A percentile compares a stretch with the other conserved stretches of the same genome.
These are phyloP conservation scores for Podaxis mareebaensis DNA, from an alignment of 768 basidiomycete species.

Conservation along the genomic window DNA sequence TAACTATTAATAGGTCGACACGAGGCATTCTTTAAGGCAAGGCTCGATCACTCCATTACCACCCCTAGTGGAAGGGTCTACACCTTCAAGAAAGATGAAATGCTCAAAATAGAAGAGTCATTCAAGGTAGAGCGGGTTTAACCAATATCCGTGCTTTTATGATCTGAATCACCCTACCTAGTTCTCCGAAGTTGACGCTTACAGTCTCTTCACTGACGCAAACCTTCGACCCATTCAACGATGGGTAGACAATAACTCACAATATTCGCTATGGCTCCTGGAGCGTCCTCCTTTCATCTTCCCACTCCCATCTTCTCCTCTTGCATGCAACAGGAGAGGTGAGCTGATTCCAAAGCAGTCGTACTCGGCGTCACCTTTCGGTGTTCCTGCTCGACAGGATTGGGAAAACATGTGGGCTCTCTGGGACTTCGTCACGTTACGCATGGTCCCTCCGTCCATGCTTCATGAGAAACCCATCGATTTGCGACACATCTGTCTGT, in stretches of 20 bases:
- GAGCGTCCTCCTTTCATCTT: constrained; percentile 85
- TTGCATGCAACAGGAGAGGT: constrained; percentile 19
- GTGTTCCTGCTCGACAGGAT: constrained; percentile 71
- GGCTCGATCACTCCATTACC: constrained; percentile 53
- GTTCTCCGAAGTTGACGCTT: constrained; percentile 79
- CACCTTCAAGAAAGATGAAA: constrained; percentile 71
- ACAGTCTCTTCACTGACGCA: constrained; percentile 67
- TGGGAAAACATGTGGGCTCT: constrained; percentile 85
- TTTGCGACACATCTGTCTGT: constrained; percentile 93
- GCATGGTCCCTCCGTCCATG: constrained; percentile 88
- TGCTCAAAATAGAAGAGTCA: constrained; percentile 84
- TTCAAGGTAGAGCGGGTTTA: constrained; percentile 61
- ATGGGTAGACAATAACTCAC: constrained; percentile 74
- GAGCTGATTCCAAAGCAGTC: constrained; percentile 3
- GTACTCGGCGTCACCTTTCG: constrained; percentile 46
- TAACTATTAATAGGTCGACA: constrained; percentile 60
- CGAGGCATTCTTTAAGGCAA: constrained; percentile 81
- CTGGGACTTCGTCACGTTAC: constrained; percentile 84
- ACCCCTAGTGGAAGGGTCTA: constrained; percentile 46
- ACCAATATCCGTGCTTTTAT: background rate
- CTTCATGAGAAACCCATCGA: constrained; percentile 90
- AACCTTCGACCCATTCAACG: constrained; percentile 83
- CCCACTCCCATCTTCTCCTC: constrained; percentile 53
- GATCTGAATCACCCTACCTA: constrained; percentile 29
- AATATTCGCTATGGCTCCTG: constrained; percentile 88